Evolutionary conservation across 148 eudicot species (phyloP).

Genomic region (Rhododendron vialii): DNA sequence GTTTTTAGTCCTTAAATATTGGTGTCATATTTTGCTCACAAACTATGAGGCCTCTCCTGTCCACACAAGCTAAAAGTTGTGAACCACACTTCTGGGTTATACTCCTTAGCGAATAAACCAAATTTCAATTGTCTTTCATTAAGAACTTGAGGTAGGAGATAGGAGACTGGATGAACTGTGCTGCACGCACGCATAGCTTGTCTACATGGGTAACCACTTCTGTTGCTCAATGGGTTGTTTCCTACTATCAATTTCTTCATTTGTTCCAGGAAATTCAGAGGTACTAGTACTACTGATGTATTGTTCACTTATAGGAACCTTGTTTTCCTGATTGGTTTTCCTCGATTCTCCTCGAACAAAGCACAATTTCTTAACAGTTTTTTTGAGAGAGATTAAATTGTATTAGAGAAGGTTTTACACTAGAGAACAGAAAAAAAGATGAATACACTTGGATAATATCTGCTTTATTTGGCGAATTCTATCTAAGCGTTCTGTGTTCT

Average conservation of each 20-base stretch:
- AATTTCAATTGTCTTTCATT: neutral
- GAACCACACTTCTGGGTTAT: neutral
- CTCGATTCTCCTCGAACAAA: neutral
- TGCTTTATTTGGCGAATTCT: neutral
- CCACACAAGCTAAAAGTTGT: neutral
- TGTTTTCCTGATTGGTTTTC: neutral
- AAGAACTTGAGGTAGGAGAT: neutral
- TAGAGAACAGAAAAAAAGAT: neutral
- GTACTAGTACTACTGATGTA: neutral
- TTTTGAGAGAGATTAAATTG: neutral
- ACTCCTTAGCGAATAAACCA: neutral
- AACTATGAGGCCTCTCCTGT: neutral
- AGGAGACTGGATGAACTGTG: neutral
- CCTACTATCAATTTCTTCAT: neutral
- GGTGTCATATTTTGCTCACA: neutral
- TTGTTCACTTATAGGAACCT: neutral
- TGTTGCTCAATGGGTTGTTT: neutral
- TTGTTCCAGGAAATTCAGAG: neutral
- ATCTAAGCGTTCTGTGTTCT: neutral
- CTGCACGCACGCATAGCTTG: neutral
- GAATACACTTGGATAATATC: neutral
- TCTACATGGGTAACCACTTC: neutral
- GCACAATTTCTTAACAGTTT: neutral
- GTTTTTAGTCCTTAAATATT: neutral
- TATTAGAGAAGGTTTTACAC: neutral